Evolutionary conservation across 2,329 filamentous ascomycete genomes (phyloP), one percentile per base, ranked within the genome.

Genomic region (Colletotrichum orbiculare): DNA sequence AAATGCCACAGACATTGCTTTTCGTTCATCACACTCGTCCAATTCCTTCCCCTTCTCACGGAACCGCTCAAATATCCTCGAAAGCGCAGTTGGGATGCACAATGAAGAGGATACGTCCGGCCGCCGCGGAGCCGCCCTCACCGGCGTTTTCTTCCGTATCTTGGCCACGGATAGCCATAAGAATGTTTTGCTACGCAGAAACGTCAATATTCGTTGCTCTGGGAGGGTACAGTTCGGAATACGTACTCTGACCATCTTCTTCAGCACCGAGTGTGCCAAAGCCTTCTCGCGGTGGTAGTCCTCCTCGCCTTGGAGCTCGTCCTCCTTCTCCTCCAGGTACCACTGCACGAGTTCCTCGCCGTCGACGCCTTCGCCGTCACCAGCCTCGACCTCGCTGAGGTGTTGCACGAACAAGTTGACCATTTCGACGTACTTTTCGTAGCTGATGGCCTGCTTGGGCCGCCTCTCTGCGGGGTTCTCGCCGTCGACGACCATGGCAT

Each of bases 61-160:
- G 2, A 12, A 12, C 11, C 34, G n/a, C 55, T 74, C 72, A 85
- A 49, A 78, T 77, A 67, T 88, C 86, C 69, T 97, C 94, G 9
- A 96, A 84, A 0, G 92, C 92, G 74, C 93, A 97, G 79, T 98
- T 98, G 64, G 96, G 96, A 80, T 99, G 96, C 70, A 99, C 75
- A 34, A 97, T 91, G 75, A 97, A 99, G 56, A 96, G 86, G 5
- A 91, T 82, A 72, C 82, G 83, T 69, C 81, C 81, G 10, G 74
- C 75, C 25, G 78, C 72, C 13, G 80, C 76, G 25, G 83, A 79
- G 50, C 77, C 75, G 46, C 78, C 79, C 69, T 85, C 74, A 73
- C 81, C 77, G 70, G 80, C 55, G 43, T 73, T 73, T 6, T 80
- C 79, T 11, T 77, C 82, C 12, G 81, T 84, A 69, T 79, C 89